These are phyloP conservation scores for Vitis amurensis DNA, from an alignment of 164 flowering plant genomes.

Conservation along the genomic window DNA sequence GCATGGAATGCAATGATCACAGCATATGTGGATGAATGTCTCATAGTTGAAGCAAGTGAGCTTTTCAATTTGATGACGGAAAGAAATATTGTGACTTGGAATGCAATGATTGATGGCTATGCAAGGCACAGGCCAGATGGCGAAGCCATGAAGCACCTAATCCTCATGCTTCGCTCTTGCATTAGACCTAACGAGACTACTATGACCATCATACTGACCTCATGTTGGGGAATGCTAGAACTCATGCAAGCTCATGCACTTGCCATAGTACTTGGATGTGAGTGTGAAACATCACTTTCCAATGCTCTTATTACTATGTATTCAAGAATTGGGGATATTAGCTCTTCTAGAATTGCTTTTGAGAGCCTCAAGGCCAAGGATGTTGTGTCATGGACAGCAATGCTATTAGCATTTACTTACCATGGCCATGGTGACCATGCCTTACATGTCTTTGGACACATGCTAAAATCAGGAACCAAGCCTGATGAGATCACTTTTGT, in stretches of 20 bases:
- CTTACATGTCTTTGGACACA: constrained; percentile 41
- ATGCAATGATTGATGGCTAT: constrained; percentile 53
- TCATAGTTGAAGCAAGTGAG: constrained; percentile 41
- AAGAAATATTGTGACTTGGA: constrained; percentile 48
- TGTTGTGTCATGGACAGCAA: constrained; percentile 61
- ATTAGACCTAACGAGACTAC: constrained; percentile 45
- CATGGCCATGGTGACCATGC: constrained; percentile 51
- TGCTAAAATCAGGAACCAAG: constrained; percentile 41
- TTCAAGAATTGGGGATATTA: constrained; percentile 52
- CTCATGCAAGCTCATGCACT: constrained; percentile 49
- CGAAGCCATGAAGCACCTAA: constrained; percentile 45
- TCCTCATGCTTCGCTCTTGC: constrained; percentile 38
- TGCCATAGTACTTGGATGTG: constrained; percentile 48
- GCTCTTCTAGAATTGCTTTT: constrained; percentile 39
- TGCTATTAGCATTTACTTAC: constrained; percentile 52
- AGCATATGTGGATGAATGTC: constrained; percentile 41
- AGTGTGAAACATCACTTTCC: constrained; percentile 27
- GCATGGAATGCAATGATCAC: constrained; percentile 77
- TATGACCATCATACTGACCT: constrained; percentile 38
- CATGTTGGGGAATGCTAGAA: constrained; percentile 36
- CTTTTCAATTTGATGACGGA: constrained; percentile 47
- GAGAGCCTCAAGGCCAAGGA: constrained; percentile 41
- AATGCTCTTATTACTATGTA: constrained; percentile 58
- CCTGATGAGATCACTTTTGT: constrained; percentile 61
- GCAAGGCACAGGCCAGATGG: constrained; percentile 28